phyloP scores from a whole-genome alignment of 108 stramenopile genomes.

The Craspedostauros australis region DNA sequence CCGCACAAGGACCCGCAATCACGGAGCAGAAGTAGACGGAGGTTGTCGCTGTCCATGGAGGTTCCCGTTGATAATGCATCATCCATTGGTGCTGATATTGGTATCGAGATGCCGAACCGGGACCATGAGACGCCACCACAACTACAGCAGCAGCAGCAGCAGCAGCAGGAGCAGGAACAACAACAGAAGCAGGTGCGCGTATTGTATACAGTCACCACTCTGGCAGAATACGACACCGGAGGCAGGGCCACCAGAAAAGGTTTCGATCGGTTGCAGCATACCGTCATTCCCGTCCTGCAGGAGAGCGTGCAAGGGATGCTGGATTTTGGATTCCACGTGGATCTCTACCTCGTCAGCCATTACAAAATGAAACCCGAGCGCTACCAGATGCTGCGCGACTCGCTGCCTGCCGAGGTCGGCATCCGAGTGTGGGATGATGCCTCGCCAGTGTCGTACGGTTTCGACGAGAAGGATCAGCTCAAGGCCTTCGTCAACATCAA shows the following conservation, averaged over 20 bases:
- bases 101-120: too few relatives aligned
- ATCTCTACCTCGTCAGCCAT: constrained; percentile 57
- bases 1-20: too few relatives aligned
- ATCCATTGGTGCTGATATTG: too few relatives aligned
- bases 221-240: constrained; percentile 74
- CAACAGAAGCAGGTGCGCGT: constrained; percentile 24
- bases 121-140: too few relatives aligned
- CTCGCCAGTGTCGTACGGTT: constrained; percentile 49
- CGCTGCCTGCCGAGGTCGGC: constrained; percentile 42
- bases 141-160: too few relatives aligned
- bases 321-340: constrained; percentile 51
- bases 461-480: constrained; percentile 15
- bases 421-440: constrained; percentile 73
- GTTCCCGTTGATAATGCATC: too few relatives aligned
- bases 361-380: constrained; percentile 44
- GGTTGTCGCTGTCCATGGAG: too few relatives aligned
- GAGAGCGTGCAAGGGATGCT: constrained; percentile 68
- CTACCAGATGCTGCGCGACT: constrained; percentile 36
- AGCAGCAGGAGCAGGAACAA: neutral
- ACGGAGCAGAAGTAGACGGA: too few relatives aligned
- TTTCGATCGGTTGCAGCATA: constrained; percentile 56
- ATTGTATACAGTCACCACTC: constrained; percentile 69
- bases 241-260: constrained; percentile 50
- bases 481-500: constrained; percentile 22
- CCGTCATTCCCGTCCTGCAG: constrained; percentile 60